Conservation (phyloP, 108 stramenopile genomes). For the Stephanodiscus triporus region DNA sequence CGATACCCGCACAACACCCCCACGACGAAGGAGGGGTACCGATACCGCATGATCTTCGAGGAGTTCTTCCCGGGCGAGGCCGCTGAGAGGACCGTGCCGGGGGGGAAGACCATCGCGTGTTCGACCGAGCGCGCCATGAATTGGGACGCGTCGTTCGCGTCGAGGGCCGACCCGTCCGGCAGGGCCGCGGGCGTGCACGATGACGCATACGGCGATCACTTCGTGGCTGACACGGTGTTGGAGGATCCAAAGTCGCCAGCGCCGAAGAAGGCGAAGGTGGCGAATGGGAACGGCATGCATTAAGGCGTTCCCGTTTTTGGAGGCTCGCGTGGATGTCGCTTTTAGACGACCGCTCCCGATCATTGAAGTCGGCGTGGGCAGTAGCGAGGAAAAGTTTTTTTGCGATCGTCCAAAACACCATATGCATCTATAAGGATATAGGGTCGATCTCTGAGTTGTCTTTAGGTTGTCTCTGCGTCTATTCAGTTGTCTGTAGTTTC, state of each 20-base stretch:
- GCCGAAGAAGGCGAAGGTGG: conserved; percentile 67
- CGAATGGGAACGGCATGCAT: not conserved
- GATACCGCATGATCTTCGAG: conserved; percentile 97
- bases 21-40: conserved; percentile 97
- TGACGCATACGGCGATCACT: conserved; percentile 84
- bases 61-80: conserved; percentile 96
- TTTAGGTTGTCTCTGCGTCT: not conserved
- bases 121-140: conserved; percentile 96
- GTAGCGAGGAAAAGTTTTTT: not conserved
- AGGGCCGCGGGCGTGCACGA: conserved; percentile 96
- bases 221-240: conserved; percentile 73
- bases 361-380: not conserved
- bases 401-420: not conserved
- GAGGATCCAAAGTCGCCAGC: conserved; percentile 53
- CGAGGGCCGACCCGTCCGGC: conserved; percentile 95
- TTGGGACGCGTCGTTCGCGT: conserved; percentile 90
- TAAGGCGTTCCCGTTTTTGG: not conserved
- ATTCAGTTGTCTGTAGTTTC: conserved; percentile 18
- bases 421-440: not conserved
- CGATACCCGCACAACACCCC: conserved; percentile 98
- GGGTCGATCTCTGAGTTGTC: not conserved
- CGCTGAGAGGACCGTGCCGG: conserved; percentile 95
- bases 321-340: not conserved
- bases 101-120: conserved; percentile 98
- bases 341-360: not conserved